Base-by-base conservation (phyloP, 2,329 filamentous ascomycete genomes). In the Mycosphaerelloides madeirae region DNA sequence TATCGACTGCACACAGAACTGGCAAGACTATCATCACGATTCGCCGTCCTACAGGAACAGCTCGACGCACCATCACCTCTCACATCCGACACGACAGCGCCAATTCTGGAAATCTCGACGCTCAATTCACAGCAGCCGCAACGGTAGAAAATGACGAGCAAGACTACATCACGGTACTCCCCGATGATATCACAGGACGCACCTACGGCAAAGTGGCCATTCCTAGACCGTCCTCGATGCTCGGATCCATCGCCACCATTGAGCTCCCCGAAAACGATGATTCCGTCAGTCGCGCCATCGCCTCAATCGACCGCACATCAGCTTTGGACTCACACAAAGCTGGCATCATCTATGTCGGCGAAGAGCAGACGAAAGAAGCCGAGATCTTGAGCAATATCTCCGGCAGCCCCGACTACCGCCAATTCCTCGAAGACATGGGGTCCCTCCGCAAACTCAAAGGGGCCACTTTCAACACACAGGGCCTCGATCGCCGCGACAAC, bases 261-360 rank as follows among this genome's bases (percentile, higher is more conserved):
- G 80, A 83, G 0, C 74, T 97, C 6, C 88, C 89, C 0, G 70
- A 79, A 20, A 79, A 84, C 46, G 62, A 65, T 29, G 48, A 52
- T 11, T 76, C 78, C 25, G 80, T 84, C 2, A 77, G 80, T 29
- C 81, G 91, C 54, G 84, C 87, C 1, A 83, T 98, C 31, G 78
- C 79, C 29, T 75, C 81, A 11, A 94, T 98, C 64, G 93, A 98
- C 65, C 81, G 84, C 25, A 94, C 81, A 53, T 85, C 91, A 29
- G 90, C 88, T 7, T 84, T 98, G 3, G 93, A 98, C 65, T 89
- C 89, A 6, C 89, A 97, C 73, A 96, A 95, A 67, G 85, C 95
- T 32, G 93, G 93, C 13, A 85, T 98, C 16, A 83, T 98, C 31
- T 98, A 96, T 65, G 84, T 97, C 52, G 89, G 85, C 42, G 84